Percentiles rank a stretch among this genome's conserved stretches.
Conservation (phyloP, 805 yeast genomes). For the Barnettozyma botsteinii region DNA sequence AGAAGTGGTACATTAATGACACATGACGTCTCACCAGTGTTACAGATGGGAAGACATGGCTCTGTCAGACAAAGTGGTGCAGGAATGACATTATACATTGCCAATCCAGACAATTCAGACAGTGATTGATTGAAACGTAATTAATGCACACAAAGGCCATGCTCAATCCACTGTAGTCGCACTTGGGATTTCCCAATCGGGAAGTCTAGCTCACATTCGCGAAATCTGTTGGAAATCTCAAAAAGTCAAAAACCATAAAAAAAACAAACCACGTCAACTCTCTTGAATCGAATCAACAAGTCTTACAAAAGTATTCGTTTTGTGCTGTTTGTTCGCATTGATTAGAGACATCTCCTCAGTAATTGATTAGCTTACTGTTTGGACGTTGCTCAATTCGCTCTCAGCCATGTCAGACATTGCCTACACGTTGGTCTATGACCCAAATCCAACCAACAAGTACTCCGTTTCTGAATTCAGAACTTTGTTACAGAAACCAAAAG, state of each 20-base stretch:
- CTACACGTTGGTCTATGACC: constrained; percentile 77
- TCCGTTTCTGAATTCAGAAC: constrained; percentile 68
- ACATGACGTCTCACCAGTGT: constrained; percentile 15
- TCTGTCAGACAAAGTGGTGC: constrained; percentile 32
- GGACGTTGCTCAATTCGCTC: not conserved
- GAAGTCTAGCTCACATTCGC: constrained; percentile 4
- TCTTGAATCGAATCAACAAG: too few species aligned
- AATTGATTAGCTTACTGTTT: too few species aligned
- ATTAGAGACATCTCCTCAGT: too few species aligned
- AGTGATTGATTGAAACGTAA: constrained; percentile 26
- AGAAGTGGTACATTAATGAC: constrained; percentile 22
- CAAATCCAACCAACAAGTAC: constrained; percentile 53
- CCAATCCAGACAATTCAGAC: constrained; percentile 49
- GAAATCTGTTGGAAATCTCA: constrained; percentile 29
- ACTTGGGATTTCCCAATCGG: constrained; percentile 9
- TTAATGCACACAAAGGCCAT: too few species aligned
- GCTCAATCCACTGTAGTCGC: too few species aligned
- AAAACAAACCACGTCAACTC: constrained; percentile 26
- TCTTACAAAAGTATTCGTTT: too few species aligned
- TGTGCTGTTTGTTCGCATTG: too few species aligned
- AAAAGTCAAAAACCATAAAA: constrained; percentile 75
- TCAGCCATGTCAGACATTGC: constrained; percentile 35
- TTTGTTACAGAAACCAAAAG: constrained; percentile 82
- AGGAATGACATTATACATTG: constrained; percentile 43
- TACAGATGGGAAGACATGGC: constrained; percentile 28